These are phyloP conservation scores for Talaromyces ruber DNA, from an alignment of 495 filamentous ascomycete genomes.

Conservation along the genomic window DNA sequence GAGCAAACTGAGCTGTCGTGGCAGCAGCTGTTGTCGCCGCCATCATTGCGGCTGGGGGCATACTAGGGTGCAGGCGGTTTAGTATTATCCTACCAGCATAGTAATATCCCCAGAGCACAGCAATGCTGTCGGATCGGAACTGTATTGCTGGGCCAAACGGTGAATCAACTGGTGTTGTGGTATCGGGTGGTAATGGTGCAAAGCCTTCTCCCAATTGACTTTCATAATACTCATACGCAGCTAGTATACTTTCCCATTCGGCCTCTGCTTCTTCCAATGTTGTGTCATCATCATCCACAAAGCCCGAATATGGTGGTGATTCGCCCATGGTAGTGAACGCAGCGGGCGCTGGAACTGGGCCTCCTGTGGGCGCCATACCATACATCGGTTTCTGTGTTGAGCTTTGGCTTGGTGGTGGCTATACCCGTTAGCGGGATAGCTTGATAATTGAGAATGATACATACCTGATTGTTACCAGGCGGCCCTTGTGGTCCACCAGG, in stretches of 20 bases:
- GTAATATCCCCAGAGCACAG: conserved; percentile 75
- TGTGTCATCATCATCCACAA: conserved; percentile 34
- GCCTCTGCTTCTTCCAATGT: conserved; percentile 60
- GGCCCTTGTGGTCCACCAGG: neutral
- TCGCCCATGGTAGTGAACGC: conserved; percentile 24
- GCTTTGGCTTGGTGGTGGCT: conserved; percentile 8
- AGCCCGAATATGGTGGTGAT: conserved; percentile 11
- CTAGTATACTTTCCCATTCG: conserved; percentile 71
- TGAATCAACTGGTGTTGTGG: conserved; percentile 49
- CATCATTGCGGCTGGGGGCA: conserved; percentile 87
- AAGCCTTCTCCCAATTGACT: conserved; percentile 66
- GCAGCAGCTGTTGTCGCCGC: conserved; percentile 65
- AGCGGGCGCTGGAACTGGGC: conserved; percentile 28
- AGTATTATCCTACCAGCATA: conserved; percentile 74
- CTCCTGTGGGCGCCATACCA: conserved; percentile 41
- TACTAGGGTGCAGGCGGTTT: conserved; percentile 69
- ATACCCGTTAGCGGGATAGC: conserved; percentile 8
- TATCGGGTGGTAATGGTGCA: conserved; percentile 66
- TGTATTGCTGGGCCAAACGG: conserved; percentile 79
- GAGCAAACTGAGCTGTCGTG: conserved; percentile 59
- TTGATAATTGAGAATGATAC: conserved; percentile 13
- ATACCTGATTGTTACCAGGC: neutral
- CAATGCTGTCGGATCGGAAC: conserved; percentile 80
- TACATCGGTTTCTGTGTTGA: conserved; percentile 32
- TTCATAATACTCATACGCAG: conserved; percentile 59